Conservation (phyloP, 2,329 filamentous ascomycete species). For the Fusarium mexicanum region DNA sequence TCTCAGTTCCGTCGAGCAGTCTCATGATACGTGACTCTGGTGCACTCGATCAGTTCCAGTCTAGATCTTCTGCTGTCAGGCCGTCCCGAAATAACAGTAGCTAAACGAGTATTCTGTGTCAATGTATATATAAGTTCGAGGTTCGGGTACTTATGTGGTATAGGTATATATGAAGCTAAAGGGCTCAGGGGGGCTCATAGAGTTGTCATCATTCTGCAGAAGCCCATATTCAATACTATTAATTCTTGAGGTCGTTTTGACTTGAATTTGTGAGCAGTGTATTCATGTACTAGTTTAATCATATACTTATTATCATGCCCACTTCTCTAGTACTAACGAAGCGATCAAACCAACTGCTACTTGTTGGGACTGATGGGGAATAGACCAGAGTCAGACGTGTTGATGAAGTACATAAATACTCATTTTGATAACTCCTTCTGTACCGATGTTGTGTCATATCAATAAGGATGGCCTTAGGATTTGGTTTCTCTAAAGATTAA, state of each 20-base stretch:
- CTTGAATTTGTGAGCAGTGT: neutral
- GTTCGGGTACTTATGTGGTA: neutral
- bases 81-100: neutral
- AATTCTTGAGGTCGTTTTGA: no score
- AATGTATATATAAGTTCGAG: neutral
- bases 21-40: neutral
- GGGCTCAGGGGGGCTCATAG: neutral
- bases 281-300: no score
- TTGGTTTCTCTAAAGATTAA: neutral
- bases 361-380: neutral
- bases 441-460: neutral
- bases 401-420: no score
- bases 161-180: neutral
- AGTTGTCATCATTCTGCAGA: neutral
- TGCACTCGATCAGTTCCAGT: neutral
- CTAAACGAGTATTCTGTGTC: neutral
- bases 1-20: conserved; percentile 12
- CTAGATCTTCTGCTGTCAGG: neutral
- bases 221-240: neutral
- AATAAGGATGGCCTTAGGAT: neutral
- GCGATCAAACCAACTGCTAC: neutral
- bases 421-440: neutral
- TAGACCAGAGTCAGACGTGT: neutral
- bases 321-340: neutral
- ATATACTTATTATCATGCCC: neutral